These are phyloP conservation scores for Colletotrichum shisoi DNA, from an alignment of 2,329 filamentous ascomycete species.

Conservation along the genomic window DNA sequence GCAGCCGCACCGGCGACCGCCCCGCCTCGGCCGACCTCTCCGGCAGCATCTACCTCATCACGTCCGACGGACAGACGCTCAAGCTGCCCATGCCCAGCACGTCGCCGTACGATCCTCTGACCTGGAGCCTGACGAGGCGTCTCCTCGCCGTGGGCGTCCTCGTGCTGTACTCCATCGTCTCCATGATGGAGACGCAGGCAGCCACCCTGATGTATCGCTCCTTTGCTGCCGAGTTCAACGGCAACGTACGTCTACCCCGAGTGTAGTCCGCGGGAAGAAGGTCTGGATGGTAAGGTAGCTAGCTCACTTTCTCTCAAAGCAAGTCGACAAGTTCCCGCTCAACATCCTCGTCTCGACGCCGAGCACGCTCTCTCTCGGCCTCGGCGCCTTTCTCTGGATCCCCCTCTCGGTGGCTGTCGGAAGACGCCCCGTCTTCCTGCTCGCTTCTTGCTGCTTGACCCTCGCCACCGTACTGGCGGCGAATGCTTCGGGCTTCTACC, in stretches of 20 bases:
- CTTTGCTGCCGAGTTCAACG: conserved; percentile 41
- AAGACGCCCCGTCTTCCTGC: conserved; percentile 47
- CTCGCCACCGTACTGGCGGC: conserved; percentile 42
- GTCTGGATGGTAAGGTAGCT: conserved; percentile 30
- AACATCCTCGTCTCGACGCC: conserved; percentile 32
- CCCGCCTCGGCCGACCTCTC: conserved; percentile 38
- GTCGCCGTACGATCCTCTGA: conserved; percentile 45
- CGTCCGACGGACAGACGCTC: conserved; percentile 45
- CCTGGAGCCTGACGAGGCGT: conserved; percentile 43
- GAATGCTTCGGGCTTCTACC: conserved; percentile 43
- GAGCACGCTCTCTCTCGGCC: conserved; percentile 46
- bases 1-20: not conserved
- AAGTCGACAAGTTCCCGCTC: conserved; percentile 18
- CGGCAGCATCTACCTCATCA: conserved; percentile 47
- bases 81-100: conserved; percentile 47
- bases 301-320: conserved; percentile 38
- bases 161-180: conserved; percentile 39
- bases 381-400: conserved; percentile 51
- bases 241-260: conserved; percentile 32
- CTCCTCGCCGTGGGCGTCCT: conserved; percentile 39
- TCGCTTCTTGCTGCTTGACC: conserved; percentile 42
- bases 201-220: conserved; percentile 41
- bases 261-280: too few species aligned
- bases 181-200: conserved; percentile 42
- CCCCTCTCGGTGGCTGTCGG: conserved; percentile 50